Evolutionary conservation across 2,329 filamentous ascomycete species (phyloP), one percentile per base, ranked within the genome.

Genomic region (Neopestalotiopsis sp.): DNA sequence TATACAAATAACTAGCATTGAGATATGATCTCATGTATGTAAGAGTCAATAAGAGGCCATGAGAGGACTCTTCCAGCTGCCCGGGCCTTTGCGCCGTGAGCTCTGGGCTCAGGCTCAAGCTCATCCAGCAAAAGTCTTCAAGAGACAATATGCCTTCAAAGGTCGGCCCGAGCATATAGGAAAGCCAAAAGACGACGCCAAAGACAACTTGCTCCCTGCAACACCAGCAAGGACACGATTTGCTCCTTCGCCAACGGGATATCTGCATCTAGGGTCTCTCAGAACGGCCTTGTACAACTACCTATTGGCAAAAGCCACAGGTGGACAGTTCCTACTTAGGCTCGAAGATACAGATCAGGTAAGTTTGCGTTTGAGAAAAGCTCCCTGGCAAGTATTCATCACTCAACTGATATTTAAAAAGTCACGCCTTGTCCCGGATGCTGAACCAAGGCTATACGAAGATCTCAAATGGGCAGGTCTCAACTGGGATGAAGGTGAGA

Each of bases 331-430:
- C 75, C 82, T 99, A 12, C 83, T 99, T 64, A 90, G 96, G 10
- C 90, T 99, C 71, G 96, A 99, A 83, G 96, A 99, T 79, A 99
- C 96, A 4, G 96, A 98, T 81, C 93, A 94, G 86, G 93, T 94
- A 81, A 73, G 85, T 67, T 70, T 66, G 42, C 71, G 81, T 38
- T n/a, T 4, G 2, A 38, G 10, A 10, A 10, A n/a, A 7, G 7
- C 40, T 28, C 62, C 17, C 38, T 38, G 17, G 56, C 42, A 38
- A 34, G 63, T 1, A 30, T 1, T 14, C 0, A 32, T 30, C 52
- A 30, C 32, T 67, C 24, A 67, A 20, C 24, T 28, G 12, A 42
- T 38, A 14, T 20, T 14, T 40, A 2, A 10, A 59, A 68, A 96
- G 93, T 94, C 92, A 82, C 90, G 96, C 70, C 91, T 95, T 9